A percentile compares a stretch with the other conserved stretches of the same genome.
phyloP scores from a whole-genome alignment of 306 rosid species.

The Malus sylvestris region DNA sequence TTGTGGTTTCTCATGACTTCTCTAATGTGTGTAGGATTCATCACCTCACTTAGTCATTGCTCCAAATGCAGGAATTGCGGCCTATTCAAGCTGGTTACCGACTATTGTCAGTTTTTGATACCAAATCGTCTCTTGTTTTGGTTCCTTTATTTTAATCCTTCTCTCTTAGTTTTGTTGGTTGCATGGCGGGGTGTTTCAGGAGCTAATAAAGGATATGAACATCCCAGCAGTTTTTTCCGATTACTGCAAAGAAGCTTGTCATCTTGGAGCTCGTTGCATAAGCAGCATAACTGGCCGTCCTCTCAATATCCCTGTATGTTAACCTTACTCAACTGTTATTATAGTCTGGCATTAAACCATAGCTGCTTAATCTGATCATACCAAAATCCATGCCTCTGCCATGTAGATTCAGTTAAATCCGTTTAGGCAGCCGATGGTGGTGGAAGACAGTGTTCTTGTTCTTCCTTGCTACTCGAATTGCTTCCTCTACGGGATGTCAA shows the following conservation, averaged over 20 bases:
- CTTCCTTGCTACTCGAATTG: constrained; percentile 93
- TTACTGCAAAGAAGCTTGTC: constrained; percentile 94
- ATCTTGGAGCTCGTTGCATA: constrained; percentile 75
- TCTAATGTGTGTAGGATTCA: constrained; percentile 35
- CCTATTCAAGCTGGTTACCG: constrained; percentile 85
- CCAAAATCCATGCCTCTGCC: neutral
- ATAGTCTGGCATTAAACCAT: neutral
- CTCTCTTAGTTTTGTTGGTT: constrained; percentile 8
- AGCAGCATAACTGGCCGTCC: constrained; percentile 42
- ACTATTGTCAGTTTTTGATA: constrained; percentile 50
- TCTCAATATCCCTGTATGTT: constrained; percentile 54
- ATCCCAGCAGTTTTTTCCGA: constrained; percentile 69
- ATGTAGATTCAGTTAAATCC: constrained; percentile 88
- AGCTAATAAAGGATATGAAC: constrained; percentile 43
- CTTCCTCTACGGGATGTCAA: constrained; percentile 70
- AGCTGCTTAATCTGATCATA: neutral
- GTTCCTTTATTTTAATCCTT: neutral
- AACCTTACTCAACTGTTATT: neutral
- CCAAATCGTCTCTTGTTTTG: neutral
- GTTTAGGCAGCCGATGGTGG: constrained; percentile 76
- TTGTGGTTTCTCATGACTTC: constrained; percentile 3
- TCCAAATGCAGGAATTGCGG: constrained; percentile 88
- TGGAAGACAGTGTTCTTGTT: constrained; percentile 57
- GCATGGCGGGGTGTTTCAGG: constrained; percentile 35
- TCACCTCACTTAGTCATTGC: constrained; percentile 69